Conservation (phyloP, 805 yeast genomes). For the Ogataea kodamae region DNA sequence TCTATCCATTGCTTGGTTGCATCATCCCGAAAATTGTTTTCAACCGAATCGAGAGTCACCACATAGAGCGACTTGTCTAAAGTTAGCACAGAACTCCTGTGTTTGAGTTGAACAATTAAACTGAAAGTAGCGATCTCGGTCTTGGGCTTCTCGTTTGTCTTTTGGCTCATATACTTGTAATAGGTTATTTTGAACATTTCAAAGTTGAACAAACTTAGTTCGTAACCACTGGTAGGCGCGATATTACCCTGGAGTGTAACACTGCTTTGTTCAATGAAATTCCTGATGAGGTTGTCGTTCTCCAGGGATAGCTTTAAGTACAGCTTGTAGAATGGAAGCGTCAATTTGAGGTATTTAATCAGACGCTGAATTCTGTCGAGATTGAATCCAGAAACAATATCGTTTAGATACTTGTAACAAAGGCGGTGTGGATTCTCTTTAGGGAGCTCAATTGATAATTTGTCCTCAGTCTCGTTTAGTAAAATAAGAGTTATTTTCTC, state of each 20-base stretch:
- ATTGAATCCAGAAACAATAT: slow-evolving; percentile 19
- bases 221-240: slow-evolving; percentile 21
- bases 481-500: slow-evolving; percentile 29
- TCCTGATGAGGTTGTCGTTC: slow-evolving; percentile 6
- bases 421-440: slow-evolving; percentile 29
- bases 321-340: slow-evolving; percentile 28
- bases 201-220: slow-evolving; percentile 20
- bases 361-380: slow-evolving; percentile 25
- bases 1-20: slow-evolving; percentile 11
- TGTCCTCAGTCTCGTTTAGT: slow-evolving; percentile 19
- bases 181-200: slow-evolving; percentile 27
- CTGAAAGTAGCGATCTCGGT: slow-evolving; percentile 20
- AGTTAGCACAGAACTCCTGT: slow-evolving; percentile 16
- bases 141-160: slow-evolving; percentile 20
- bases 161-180: slow-evolving; percentile 22
- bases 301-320: slow-evolving; percentile 16
- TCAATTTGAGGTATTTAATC: slow-evolving; percentile 28
- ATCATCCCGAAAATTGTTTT: slow-evolving; percentile 14
- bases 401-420: slow-evolving; percentile 26
- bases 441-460: slow-evolving; percentile 28
- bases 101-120: slow-evolving; percentile 25
- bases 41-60: slow-evolving; percentile 20
- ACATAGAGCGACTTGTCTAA: slow-evolving; percentile 24
- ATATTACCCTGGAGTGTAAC: slow-evolving; percentile 14
- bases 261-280: slow-evolving; percentile 16